Evolutionary conservation across 805 yeast genomes (phyloP).

Genomic region (Lipomyces orientalis): DNA sequence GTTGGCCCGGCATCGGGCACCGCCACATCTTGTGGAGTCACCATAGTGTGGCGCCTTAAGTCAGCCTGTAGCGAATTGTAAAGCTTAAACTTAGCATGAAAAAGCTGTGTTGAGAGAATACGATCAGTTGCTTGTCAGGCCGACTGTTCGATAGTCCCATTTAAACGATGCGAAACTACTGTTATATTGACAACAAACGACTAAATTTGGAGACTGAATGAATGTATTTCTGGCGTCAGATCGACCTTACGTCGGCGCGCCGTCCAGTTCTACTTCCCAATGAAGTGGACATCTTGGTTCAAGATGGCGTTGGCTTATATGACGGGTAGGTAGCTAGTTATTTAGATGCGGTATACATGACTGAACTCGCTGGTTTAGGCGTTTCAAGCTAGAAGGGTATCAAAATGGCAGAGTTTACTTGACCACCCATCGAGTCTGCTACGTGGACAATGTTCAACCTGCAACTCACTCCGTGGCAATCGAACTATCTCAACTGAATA

Average conservation of each 20-base stretch:
- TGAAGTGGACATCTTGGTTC: conserved; percentile 61
- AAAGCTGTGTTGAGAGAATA: neutral
- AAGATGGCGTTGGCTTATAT: conserved; percentile 71
- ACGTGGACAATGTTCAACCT: conserved; percentile 61
- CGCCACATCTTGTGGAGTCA: too few species aligned
- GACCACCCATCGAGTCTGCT: conserved; percentile 74
- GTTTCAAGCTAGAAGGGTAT: conserved; percentile 62
- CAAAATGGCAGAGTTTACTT: conserved; percentile 80
- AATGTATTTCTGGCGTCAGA: conserved; percentile 41
- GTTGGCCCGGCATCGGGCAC: too few species aligned
- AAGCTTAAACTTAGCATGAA: neutral
- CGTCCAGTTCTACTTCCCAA: conserved; percentile 44
- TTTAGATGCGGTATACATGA: neutral
- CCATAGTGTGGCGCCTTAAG: too few species aligned
- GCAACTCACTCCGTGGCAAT: conserved; percentile 54
- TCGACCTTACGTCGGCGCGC: conserved; percentile 45
- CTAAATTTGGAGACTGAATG: conserved; percentile 3
- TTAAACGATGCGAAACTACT: neutral
- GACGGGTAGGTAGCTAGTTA: conserved; percentile 53
- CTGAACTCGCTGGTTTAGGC: conserved; percentile 45
- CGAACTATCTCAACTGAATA: conserved; percentile 51
- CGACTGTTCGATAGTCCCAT: neutral
- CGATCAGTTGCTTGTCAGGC: neutral
- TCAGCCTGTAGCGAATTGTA: too few species aligned
- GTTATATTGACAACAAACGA: neutral